Percentiles rank a stretch among this genome's conserved stretches.
These are phyloP conservation scores for Bacidia gigantensis DNA, from an alignment of 495 filamentous ascomycete genomes.

Conservation along the genomic window DNA sequence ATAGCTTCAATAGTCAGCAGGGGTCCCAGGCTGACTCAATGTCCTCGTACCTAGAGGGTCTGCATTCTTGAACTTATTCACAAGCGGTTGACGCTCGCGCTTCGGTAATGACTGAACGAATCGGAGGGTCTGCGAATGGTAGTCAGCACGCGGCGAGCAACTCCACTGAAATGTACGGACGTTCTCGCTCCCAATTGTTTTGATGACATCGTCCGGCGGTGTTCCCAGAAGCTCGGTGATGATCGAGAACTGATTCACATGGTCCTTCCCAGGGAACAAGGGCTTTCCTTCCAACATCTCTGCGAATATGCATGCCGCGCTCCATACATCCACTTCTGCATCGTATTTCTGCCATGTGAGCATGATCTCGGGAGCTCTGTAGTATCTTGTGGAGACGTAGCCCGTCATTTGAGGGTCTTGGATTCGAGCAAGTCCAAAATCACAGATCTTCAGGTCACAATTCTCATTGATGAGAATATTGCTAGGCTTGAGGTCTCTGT, in stretches of 20 bases:
- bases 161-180: constrained; percentile 30
- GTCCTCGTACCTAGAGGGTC: constrained; percentile 69
- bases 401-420: constrained; percentile 99
- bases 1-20: constrained; percentile 39
- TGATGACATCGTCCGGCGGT: constrained; percentile 96
- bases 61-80: constrained; percentile 90
- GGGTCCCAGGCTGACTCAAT: neutral
- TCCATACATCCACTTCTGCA: constrained; percentile 98
- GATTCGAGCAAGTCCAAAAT: constrained; percentile 92
- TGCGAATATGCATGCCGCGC: constrained; percentile 95
- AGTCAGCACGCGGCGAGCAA: constrained; percentile 7
- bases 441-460: constrained; percentile 98
- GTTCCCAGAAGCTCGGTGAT: constrained; percentile 96
- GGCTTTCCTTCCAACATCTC: constrained; percentile 99
- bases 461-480: constrained; percentile 99
- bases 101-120: constrained; percentile 98
- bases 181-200: constrained; percentile 97
- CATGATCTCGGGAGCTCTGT: constrained; percentile 98
- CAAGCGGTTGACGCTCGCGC: constrained; percentile 77
- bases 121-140: constrained; percentile 58
- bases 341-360: constrained; percentile 99
- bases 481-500: constrained; percentile 93
- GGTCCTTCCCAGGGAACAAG: constrained; percentile 95
- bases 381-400: constrained; percentile 97
- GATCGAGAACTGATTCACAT: constrained; percentile 98